A percentile compares a stretch with the other conserved stretches of the same genome.
These are phyloP conservation scores for Trichoderma reesei DNA, from an alignment of 495 filamentous ascomycete species.

Conservation along the genomic window DNA sequence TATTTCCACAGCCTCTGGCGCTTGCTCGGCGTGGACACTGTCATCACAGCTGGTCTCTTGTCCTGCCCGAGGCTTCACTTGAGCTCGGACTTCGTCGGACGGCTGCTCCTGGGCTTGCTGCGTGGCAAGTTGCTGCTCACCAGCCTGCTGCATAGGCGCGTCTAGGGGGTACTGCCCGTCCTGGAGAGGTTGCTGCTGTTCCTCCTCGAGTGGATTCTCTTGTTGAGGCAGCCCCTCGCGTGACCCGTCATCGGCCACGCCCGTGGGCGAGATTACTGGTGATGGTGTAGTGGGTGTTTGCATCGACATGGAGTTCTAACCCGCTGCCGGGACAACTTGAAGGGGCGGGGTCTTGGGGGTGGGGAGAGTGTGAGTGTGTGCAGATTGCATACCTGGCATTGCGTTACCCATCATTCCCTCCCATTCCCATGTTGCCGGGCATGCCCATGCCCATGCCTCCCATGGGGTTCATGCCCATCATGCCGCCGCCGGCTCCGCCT, in stretches of 20 bases:
- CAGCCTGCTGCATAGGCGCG: too few species aligned
- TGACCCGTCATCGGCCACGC: neutral
- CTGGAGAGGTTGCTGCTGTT: too few species aligned
- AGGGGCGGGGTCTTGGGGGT: neutral
- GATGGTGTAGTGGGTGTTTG: neutral
- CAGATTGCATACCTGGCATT: constrained; percentile 20
- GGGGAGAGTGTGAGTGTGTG: neutral
- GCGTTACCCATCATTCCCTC: constrained; percentile 34
- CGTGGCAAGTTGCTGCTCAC: too few species aligned
- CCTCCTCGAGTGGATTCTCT: neutral
- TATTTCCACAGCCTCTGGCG: neutral
- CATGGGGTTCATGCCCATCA: constrained; percentile 61
- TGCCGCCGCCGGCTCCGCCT: constrained; percentile 35
- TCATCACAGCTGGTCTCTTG: neutral
- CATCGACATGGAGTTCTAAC: constrained; percentile 14
- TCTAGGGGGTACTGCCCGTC: too few species aligned
- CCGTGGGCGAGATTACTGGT: neutral
- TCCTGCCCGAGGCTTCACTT: neutral
- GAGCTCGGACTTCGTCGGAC: too few species aligned
- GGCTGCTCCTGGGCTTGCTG: too few species aligned
- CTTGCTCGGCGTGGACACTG: neutral
- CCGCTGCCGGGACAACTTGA: neutral
- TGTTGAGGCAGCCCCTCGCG: neutral
- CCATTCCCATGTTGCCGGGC: constrained; percentile 18
- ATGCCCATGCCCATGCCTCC: constrained; percentile 57